Base-by-base conservation (phyloP, 148 eudicot genomes). In the Salicornia ramosissima region DNA sequence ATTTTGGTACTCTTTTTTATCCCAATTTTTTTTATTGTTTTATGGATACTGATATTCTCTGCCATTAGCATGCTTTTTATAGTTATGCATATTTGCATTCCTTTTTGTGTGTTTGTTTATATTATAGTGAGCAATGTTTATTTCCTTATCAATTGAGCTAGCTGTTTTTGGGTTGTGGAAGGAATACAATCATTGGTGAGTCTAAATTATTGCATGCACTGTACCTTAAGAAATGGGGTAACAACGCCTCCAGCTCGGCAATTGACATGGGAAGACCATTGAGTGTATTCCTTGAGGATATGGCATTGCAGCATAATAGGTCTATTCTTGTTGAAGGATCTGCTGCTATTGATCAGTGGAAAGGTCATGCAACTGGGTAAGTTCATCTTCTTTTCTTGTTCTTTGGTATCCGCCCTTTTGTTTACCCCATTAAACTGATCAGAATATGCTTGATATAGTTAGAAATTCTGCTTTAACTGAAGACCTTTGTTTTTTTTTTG, bases 331-430 rank as follows among this genome's bases (percentile, higher is more conserved):
- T 81, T 71, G n/a, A 68, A 60, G 88, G 88, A 31, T 61, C 81
- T 60, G 68, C 73, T 60, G 71, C 59, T 69, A 68, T 89, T 45
- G 83, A 75, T 74, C 90, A 86, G 74, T 92, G 97, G 96, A 87
- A 71, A 80, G 91, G 83, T 58, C 97, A 89, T 75, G 68, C 82
- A 16, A 64, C 77, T 53, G 78, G 90, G 97, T 92, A 87, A 74
- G 26, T 15, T 79, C 52, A 62, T 64, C n/a, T 57, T 26, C 56
- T 40, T 14, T 61, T 42, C 18, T 36, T 3, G 4, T 14, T 45
- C 30, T 4, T 46, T 2, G 43, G 47, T 57, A 4, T 43, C 31
- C 59, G 3, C 29, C 21, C 28, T n/a, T n/a, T n/a, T n/a, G n/a
- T n/a, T n/a, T n/a, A n/a, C n/a, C n/a, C n/a, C n/a, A n/a, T n/a